These are phyloP conservation scores for Ramularia endophylla DNA, from an alignment of 2,329 filamentous ascomycete species.

Conservation along the genomic window DNA sequence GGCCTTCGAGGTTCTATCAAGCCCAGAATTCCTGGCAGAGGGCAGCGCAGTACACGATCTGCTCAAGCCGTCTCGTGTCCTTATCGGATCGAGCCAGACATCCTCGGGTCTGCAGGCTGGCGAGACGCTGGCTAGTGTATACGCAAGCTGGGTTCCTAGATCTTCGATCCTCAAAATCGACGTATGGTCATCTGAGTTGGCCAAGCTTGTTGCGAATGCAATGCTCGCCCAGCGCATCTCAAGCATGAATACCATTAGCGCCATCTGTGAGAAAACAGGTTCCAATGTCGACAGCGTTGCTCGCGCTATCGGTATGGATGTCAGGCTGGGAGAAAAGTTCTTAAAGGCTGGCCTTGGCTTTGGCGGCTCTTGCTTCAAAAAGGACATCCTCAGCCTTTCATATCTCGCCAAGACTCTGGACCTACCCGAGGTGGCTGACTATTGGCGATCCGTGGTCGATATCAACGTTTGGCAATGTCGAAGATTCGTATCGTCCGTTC, in stretches of 20 bases:
- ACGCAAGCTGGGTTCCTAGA: slow-evolving; percentile 63
- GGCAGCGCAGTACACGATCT: slow-evolving; percentile 69
- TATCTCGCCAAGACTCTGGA: slow-evolving; percentile 68
- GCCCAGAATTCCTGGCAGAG: slow-evolving; percentile 74
- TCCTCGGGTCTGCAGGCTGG: slow-evolving; percentile 56
- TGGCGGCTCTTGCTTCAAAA: slow-evolving; percentile 74
- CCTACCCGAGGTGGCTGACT: slow-evolving; percentile 64
- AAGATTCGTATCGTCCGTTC: slow-evolving; percentile 60
- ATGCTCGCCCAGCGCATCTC: slow-evolving; percentile 74
- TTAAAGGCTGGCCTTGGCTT: slow-evolving; percentile 70
- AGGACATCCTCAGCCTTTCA: slow-evolving; percentile 67
- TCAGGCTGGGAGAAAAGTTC: slow-evolving; percentile 65
- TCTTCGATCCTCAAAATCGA: slow-evolving; percentile 64
- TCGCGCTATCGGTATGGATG: slow-evolving; percentile 57
- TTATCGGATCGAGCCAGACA: slow-evolving; percentile 64
- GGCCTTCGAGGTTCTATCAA: slow-evolving; percentile 69
- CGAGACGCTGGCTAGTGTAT: slow-evolving; percentile 57
- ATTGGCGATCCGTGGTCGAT: slow-evolving; percentile 66
- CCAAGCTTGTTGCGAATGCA: slow-evolving; percentile 72
- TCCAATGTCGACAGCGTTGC: slow-evolving; percentile 70
- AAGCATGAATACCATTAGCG: slow-evolving; percentile 72
- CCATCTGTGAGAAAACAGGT: slow-evolving; percentile 68
- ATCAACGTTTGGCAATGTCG: slow-evolving; percentile 71
- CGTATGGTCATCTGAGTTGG: slow-evolving; percentile 68
- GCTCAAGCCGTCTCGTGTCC: slow-evolving; percentile 62